Percentiles rank a stretch among this genome's conserved stretches.
phyloP scores from a whole-genome alignment of 2,329 filamentous ascomycete genomes.

The Lojkania enalia region DNA sequence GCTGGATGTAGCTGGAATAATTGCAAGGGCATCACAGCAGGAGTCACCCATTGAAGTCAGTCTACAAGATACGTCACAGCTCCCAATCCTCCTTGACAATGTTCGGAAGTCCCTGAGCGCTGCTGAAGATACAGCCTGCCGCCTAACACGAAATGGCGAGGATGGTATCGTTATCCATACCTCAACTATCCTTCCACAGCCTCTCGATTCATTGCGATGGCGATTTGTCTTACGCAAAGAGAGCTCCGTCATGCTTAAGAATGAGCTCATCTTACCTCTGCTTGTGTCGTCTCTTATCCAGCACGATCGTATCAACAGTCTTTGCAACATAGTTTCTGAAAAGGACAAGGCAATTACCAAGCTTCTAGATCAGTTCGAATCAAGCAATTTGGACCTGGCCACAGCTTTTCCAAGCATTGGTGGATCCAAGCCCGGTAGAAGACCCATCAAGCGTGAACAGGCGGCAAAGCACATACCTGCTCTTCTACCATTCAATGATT shows the following conservation, averaged over 20 bases:
- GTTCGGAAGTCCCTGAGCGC: slow-evolving; percentile 55
- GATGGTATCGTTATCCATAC: slow-evolving; percentile 56
- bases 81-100: slow-evolving; percentile 67
- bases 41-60: slow-evolving; percentile 74
- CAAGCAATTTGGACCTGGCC: slow-evolving; percentile 58
- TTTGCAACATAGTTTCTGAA: slow-evolving; percentile 56
- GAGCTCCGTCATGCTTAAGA: slow-evolving; percentile 48
- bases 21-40: slow-evolving; percentile 63
- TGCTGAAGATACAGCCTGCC: slow-evolving; percentile 42
- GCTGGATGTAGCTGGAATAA: slow-evolving; percentile 64
- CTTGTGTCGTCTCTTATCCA: slow-evolving; percentile 54
- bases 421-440: slow-evolving; percentile 50
- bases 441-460: slow-evolving; percentile 52
- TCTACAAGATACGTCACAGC: slow-evolving; percentile 66
- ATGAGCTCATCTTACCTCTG: slow-evolving; percentile 57
- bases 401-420: slow-evolving; percentile 60
- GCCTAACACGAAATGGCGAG: slow-evolving; percentile 33
- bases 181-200: slow-evolving; percentile 63
- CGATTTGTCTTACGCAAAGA: slow-evolving; percentile 58
- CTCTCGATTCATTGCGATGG: slow-evolving; percentile 68
- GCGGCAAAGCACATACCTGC: slow-evolving; percentile 60
- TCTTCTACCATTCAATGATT: slow-evolving; percentile 57
- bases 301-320: slow-evolving; percentile 51
- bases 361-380: slow-evolving; percentile 62
- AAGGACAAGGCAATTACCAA: slow-evolving; percentile 64